Evolutionary conservation across 1,284 basidiomycete species (phyloP), one percentile per base, ranked within the genome.

Genomic region (Sutorius eximius): DNA sequence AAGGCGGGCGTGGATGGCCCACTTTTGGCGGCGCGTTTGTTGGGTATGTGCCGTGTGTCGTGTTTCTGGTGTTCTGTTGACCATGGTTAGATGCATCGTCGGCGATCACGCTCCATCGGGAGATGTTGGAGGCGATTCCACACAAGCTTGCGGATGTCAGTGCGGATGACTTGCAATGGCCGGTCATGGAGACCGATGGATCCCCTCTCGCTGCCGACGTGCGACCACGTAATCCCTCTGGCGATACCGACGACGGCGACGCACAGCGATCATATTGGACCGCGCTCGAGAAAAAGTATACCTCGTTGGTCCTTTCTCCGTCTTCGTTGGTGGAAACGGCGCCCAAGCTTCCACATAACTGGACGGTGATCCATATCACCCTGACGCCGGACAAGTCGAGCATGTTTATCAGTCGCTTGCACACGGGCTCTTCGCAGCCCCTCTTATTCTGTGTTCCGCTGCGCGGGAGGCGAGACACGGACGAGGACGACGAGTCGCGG

Each of bases 391-490:
- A 97, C 65, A 85, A 85, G 59, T 87, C 83, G 60, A 90, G 89
- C 5, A 79, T 99, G 67, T 87, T 98, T 59, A 73, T 98, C 43
- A 87, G 91, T 1, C 86, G 95, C 13, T 88, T 95, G 61, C 80
- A 87, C 37, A 77, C 82, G 3, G 76, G 43, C 1, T 55, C 79
- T 4, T 72, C 74, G 8, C 74, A 80, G 3, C 90, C 93, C 0
- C 74, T 97, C 29, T 79, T 96, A 12, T 94, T 98, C 71, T 92
- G 89, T 60, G 77, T 99, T 5, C 96, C 97, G 0, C 76, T 99
- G 29, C 89, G 92, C 59, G 89, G 89, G 22, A 79, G 91, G 43
- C 78, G 93, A 48, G 93, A 95, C 41, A 77, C 77, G n/a, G 78
- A 77, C 2, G 88, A 89, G 15, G 88, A 89, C 12, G 88, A 91